Percentiles rank a stretch among this genome's conserved stretches.
Conservation (phyloP, 208 protist species). For the Crithidia mellificae region DNA sequence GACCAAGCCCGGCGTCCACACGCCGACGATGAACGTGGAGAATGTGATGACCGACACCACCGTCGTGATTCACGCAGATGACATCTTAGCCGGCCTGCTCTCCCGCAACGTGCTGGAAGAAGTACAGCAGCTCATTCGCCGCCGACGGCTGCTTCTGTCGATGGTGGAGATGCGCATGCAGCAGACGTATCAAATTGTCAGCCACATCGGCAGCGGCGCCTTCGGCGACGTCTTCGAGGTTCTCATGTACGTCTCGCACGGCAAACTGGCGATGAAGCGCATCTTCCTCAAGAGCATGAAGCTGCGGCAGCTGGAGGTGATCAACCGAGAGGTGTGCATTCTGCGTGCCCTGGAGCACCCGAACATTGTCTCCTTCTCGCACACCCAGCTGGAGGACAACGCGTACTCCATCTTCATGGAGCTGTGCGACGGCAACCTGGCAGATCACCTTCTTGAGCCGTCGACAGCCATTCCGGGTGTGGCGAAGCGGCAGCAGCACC, state of each 20-base stretch:
- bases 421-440: slow-evolving; percentile 64
- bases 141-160: slow-evolving; percentile 46
- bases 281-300: slow-evolving; percentile 67
- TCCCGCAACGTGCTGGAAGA: slow-evolving; percentile 41
- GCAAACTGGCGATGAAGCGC: slow-evolving; percentile 84
- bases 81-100: slow-evolving; percentile 28
- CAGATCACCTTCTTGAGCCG: slow-evolving; percentile 37
- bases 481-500: slow-evolving; percentile 15
- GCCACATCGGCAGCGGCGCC: slow-evolving; percentile 64
- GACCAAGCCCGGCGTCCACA: slow-evolving; percentile 25
- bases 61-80: slow-evolving; percentile 29
- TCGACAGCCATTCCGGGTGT: slow-evolving; percentile 16
- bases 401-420: slow-evolving; percentile 85
- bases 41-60: slow-evolving; percentile 36
- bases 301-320: slow-evolving; percentile 53
- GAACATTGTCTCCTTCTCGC: slow-evolving; percentile 78
- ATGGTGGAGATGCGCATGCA: slow-evolving; percentile 51
- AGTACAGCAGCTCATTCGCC: slow-evolving; percentile 46
- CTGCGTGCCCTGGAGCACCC: slow-evolving; percentile 74
- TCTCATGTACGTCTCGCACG: slow-evolving; percentile 57
- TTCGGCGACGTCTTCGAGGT: slow-evolving; percentile 86
- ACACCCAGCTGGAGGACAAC: slow-evolving; percentile 67
- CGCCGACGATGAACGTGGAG: slow-evolving; percentile 31
- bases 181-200: slow-evolving; percentile 62
- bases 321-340: slow-evolving; percentile 78